Evolutionary conservation across 2,329 filamentous ascomycete genomes (phyloP).

Genomic region (Lizonia empirigonia): DNA sequence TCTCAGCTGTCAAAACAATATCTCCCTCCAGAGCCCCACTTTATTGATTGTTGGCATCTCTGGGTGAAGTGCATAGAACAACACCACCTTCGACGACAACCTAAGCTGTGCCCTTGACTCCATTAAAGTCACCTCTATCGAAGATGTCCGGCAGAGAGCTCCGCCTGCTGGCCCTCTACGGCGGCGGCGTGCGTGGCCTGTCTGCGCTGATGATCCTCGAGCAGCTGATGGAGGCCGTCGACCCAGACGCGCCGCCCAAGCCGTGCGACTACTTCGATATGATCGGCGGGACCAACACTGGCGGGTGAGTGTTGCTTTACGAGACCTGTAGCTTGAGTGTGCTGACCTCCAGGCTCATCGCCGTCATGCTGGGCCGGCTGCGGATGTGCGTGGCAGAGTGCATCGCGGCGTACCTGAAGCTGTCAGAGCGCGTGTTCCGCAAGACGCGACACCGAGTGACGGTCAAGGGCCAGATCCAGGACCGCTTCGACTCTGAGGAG

Average conservation of each 20-base stretch:
- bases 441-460: slow-evolving; percentile 19
- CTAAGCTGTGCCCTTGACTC: too few relatives aligned
- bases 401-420: slow-evolving; percentile 15
- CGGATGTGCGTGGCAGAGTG: slow-evolving; percentile 12
- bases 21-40: too few relatives aligned
- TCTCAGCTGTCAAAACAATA: too few relatives aligned
- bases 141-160: slow-evolving; percentile 14
- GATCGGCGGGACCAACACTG: background rate
- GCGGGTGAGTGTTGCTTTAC: background rate
- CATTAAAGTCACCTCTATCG: background rate
- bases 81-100: too few relatives aligned
- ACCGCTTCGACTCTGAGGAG: slow-evolving; percentile 26
- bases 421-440: slow-evolving; percentile 19
- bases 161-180: slow-evolving; percentile 23
- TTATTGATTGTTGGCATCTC: too few relatives aligned
- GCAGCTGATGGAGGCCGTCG: slow-evolving; percentile 16
- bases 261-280: slow-evolving; percentile 18
- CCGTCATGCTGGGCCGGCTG: slow-evolving; percentile 16
- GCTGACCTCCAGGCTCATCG: slow-evolving; percentile 12
- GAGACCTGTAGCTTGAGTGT: slow-evolving; percentile 18
- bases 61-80: too few relatives aligned
- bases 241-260: slow-evolving; percentile 13
- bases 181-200: slow-evolving; percentile 17
- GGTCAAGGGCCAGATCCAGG: slow-evolving; percentile 20
- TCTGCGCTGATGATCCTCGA: slow-evolving; percentile 18